Evolutionary conservation across 1,139 yeast species (phyloP).

Genomic region (Hansenula sp.): DNA sequence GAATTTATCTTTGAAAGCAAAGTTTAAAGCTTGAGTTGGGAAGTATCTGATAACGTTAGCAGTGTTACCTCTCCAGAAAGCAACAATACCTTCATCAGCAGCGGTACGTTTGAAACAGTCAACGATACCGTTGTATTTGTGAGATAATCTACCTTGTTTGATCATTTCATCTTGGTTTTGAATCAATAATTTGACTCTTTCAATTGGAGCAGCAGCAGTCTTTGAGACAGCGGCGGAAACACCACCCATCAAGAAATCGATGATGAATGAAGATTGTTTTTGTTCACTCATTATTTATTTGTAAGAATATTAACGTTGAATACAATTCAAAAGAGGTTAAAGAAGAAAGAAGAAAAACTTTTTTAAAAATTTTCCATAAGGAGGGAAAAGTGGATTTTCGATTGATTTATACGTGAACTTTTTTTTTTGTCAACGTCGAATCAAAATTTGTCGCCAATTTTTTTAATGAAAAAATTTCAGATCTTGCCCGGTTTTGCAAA

Average conservation of each 20-base stretch:
- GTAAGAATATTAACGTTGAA: conserved; percentile 2
- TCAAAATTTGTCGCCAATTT: conserved; percentile 6
- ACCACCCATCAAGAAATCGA: conserved; percentile 76
- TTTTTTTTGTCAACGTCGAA: conserved; percentile 11
- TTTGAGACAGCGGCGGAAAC: conserved; percentile 82
- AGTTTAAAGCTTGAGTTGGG: conserved; percentile 84
- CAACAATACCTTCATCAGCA: conserved; percentile 63
- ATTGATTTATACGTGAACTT: conserved; percentile 12
- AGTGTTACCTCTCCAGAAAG: conserved; percentile 86
- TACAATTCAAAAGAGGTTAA: neutral
- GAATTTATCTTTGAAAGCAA: conserved; percentile 81
- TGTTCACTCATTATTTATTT: conserved; percentile 17
- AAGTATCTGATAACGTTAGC: conserved; percentile 81
- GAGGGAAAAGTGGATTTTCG: conserved; percentile 14
- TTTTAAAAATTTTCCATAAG: conserved; percentile 3
- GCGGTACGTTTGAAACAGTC: conserved; percentile 75
- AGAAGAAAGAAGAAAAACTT: neutral
- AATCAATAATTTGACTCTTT: conserved; percentile 75
- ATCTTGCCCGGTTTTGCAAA: neutral
- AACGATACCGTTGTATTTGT: conserved; percentile 60
- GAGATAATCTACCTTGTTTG: conserved; percentile 72
- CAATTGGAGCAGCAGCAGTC: conserved; percentile 84
- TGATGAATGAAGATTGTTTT: conserved; percentile 34
- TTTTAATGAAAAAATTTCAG: neutral
- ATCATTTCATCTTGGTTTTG: conserved; percentile 84